These are phyloP conservation scores for Solanum bulbocastanum DNA, from an alignment of 257 asterid species.

Conservation along the genomic window DNA sequence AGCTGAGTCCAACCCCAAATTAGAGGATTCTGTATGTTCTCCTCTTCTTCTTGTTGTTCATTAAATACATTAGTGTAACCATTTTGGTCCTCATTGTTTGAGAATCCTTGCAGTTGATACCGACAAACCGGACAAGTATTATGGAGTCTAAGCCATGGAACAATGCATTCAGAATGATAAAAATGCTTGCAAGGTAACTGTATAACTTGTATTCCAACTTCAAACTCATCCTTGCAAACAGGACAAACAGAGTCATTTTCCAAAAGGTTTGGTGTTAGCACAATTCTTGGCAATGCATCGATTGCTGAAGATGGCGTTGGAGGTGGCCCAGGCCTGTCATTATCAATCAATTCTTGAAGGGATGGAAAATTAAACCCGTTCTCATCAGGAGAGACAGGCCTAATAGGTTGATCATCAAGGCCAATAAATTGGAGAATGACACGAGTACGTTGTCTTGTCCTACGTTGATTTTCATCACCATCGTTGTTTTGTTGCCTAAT, in stretches of 20 bases:
- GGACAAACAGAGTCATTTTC: conserved; percentile 48
- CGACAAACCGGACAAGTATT: conserved; percentile 90
- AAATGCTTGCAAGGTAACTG: conserved; percentile 83
- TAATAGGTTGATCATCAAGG: conserved; percentile 28
- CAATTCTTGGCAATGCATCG: conserved; percentile 37
- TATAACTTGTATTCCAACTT: conserved; percentile 39
- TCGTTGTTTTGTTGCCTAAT: not conserved
- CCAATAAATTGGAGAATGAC: conserved; percentile 54
- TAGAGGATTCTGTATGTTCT: not conserved
- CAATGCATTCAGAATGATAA: conserved; percentile 62
- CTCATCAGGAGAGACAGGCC: conserved; percentile 21
- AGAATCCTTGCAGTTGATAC: conserved; percentile 30
- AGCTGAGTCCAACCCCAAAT: conserved; percentile 47
- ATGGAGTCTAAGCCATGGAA: conserved; percentile 70
- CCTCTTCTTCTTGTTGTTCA: not conserved
- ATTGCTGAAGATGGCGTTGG: conserved; percentile 29
- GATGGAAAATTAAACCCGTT: not conserved
- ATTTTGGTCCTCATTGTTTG: conserved; percentile 4
- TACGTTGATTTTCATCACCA: not conserved
- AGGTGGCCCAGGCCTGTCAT: conserved; percentile 35
- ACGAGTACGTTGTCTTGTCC: conserved; percentile 19
- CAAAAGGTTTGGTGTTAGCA: conserved; percentile 24
- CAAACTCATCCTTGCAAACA: conserved; percentile 82
- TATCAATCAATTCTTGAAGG: conserved; percentile 23
- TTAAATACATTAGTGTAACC: conserved; percentile 8